Evolutionary conservation across 202 grass and related monocot genomes (phyloP).

Genomic region (Alloteropsis angusta): DNA sequence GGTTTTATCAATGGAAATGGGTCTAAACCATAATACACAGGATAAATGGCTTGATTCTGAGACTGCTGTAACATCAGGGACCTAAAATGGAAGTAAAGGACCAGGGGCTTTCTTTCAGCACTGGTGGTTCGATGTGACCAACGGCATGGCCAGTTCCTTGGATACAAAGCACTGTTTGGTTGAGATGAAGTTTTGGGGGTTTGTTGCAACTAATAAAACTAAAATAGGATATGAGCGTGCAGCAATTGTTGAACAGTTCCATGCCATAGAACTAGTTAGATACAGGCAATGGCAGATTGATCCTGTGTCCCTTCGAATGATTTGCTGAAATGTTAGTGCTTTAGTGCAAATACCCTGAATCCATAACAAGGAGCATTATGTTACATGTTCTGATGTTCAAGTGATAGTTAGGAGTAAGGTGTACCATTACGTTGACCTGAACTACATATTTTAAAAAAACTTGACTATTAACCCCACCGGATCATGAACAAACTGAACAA

Average conservation of each 20-base stretch:
- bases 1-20: not conserved
- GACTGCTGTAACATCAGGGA: not conserved
- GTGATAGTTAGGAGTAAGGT: not conserved
- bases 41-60: not conserved
- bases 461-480: not conserved
- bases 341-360: not conserved
- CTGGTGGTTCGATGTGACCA: not conserved
- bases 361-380: not conserved
- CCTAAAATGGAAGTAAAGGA: not conserved
- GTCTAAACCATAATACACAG: not conserved
- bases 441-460: not conserved
- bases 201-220: not conserved
- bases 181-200: not conserved
- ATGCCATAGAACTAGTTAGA: not conserved
- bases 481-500: not conserved
- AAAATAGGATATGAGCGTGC: not conserved
- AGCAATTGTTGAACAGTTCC: not conserved
- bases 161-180: not conserved
- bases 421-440: not conserved
- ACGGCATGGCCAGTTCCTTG: not conserved
- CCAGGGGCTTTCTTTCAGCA: not conserved
- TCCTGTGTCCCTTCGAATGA: not conserved
- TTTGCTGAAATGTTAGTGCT: not conserved
- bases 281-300: not conserved
- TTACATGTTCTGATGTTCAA: conserved; percentile 11